A percentile compares a stretch with the other conserved stretches of the same genome.
Evolutionary conservation across 805 yeast species (phyloP).

Genomic region (Candida sakaeoensis): DNA sequence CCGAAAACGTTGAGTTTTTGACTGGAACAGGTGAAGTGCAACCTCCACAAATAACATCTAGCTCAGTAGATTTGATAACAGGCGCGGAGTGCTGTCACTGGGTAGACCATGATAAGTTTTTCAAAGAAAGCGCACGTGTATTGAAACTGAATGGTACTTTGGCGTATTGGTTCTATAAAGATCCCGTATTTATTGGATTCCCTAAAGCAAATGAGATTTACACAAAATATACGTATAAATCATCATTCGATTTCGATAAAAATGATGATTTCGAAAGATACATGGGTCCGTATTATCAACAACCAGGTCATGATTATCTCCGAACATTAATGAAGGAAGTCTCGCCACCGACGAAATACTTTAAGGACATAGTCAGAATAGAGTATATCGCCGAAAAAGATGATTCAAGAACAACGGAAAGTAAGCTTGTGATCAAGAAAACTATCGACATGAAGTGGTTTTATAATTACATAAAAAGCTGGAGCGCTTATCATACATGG

Average conservation of each 20-base stretch:
- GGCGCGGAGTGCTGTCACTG: conserved; percentile 91
- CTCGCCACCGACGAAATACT: conserved; percentile 26
- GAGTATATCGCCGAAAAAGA: conserved; percentile 21
- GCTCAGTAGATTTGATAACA: conserved; percentile 58
- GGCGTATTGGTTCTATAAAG: conserved; percentile 77
- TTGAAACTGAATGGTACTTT: conserved; percentile 63
- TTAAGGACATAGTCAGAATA: conserved; percentile 20
- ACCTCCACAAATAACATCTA: conserved; percentile 16
- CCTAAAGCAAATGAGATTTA: conserved; percentile 55
- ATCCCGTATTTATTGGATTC: conserved; percentile 54
- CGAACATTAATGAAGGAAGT: conserved; percentile 37
- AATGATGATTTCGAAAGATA: conserved; percentile 32
- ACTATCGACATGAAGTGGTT: conserved; percentile 17
- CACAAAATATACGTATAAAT: conserved; percentile 45
- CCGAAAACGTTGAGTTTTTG: conserved; percentile 18
- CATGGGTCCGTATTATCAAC: conserved; percentile 48
- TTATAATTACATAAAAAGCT: conserved; percentile 28
- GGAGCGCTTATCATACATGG: conserved; percentile 40
- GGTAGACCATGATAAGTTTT: conserved; percentile 59
- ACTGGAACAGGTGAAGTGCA: conserved; percentile 25
- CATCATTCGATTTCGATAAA: conserved; percentile 15
- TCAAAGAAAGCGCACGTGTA: conserved; percentile 44
- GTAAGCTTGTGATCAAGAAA: conserved; percentile 11
- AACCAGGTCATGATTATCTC: conserved; percentile 43
- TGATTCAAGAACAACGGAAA: conserved; percentile 3